A percentile compares a stretch with the other conserved stretches of the same genome.
Evolutionary conservation across 1,284 basidiomycete species (phyloP).

Genomic region (Trametes pubescens): DNA sequence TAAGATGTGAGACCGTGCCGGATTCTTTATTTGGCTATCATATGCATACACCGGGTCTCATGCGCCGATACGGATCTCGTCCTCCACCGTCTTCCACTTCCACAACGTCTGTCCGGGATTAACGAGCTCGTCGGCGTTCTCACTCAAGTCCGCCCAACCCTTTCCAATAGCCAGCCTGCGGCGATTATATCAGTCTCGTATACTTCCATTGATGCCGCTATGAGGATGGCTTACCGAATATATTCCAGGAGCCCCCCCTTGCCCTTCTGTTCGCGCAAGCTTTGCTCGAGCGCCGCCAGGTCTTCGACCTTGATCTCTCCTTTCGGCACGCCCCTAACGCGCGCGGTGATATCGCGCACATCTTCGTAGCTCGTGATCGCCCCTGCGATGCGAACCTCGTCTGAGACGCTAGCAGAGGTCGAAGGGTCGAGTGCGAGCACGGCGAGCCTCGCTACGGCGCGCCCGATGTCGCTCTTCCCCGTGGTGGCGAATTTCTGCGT

Average conservation of each 20-base stretch:
- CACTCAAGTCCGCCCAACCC: slow-evolving; percentile 34
- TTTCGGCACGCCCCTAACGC: slow-evolving; percentile 21
- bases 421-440: slow-evolving; percentile 27
- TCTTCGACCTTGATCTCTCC: slow-evolving; percentile 25
- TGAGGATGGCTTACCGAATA: slow-evolving; percentile 11
- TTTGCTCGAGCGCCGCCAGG: slow-evolving; percentile 23
- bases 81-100: slow-evolving; percentile 40
- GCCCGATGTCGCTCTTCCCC: slow-evolving; percentile 38
- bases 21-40: too few relatives aligned
- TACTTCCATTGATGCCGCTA: not conserved
- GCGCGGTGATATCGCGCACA: slow-evolving; percentile 18
- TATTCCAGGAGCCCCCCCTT: slow-evolving; percentile 9
- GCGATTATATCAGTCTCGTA: not conserved
- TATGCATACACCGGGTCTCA: too few relatives aligned
- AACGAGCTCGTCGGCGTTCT: slow-evolving; percentile 37
- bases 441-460: slow-evolving; percentile 29
- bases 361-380: slow-evolving; percentile 15
- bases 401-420: slow-evolving; percentile 28
- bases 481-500: slow-evolving; percentile 33
- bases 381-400: slow-evolving; percentile 32
- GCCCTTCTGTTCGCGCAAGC: slow-evolving; percentile 20
- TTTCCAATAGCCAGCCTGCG: slow-evolving; percentile 34
- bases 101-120: slow-evolving; percentile 36
- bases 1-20: too few relatives aligned
- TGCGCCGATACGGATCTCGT: slow-evolving; percentile 5